Base-by-base conservation (phyloP, 768 basidiomycete genomes). In the Trametes elegans region DNA sequence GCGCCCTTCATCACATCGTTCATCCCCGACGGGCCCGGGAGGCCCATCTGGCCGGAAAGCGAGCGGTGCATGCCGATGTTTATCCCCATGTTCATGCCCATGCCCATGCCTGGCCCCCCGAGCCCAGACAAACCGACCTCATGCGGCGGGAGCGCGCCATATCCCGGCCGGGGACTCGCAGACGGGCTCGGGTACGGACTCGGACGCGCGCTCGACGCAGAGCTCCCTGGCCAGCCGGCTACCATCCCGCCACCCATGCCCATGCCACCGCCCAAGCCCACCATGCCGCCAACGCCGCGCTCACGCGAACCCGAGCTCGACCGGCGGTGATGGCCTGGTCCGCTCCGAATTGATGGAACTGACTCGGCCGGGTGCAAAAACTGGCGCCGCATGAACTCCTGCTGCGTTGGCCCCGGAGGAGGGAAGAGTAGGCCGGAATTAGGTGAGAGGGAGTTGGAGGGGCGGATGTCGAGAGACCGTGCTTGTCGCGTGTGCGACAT, bases 171-270 rank as follows among this genome's bases (percentile, higher is more conserved):
- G 21, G 87, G 87, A 49, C 80, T 83, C 5, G 84, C 85, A 32
- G 82, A 81, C 16, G 87, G 87, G 40, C 79, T 81, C 0, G 87
- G 87, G 65, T 85, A 90, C 3, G 84, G 88, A 45, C 77, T 83
- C 2, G 80, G 70, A 2, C 85, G 74, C 32, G 64, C 60, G 57
- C 54, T 56, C 53, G 60, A 51, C 44, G 65, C 49, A 24, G 62
- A 49, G 60, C 63, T 55, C 6, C 57, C 57, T 28, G 47, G 57
- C 67, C 62, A 63, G 11, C 61, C 64, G 4, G 53, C 31, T 13
- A 56, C 56, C 45, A 56, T 60, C 26, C 58, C 60, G 1, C 51
- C 51, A 18, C 51, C 51, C 45, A 56, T 49, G 29, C 47, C 43
- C 47, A 50, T 57, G 6, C 57, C 56, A 6, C 34, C 45, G 36